Percentiles rank a stretch among this genome's conserved stretches.
Conservation (phyloP, 2,329 filamentous ascomycete genomes). For the Fusarium camptoceras region DNA sequence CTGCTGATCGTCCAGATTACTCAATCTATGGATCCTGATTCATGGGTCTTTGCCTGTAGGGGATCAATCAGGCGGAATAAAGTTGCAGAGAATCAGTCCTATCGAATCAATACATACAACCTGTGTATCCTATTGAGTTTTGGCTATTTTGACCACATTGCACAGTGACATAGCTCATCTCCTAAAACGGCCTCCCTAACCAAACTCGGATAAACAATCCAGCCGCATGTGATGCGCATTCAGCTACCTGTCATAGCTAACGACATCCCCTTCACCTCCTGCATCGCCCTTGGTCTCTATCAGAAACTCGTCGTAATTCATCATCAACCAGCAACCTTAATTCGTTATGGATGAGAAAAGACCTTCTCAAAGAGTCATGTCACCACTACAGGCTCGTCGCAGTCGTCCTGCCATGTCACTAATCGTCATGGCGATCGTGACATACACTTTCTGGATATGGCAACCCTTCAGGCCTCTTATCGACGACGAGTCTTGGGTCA, state of each 20-base stretch:
- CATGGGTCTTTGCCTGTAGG: not conserved
- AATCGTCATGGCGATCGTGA: conserved; percentile 42
- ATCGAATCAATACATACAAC: not conserved
- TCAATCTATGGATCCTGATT: not conserved
- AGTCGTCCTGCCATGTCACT: conserved; percentile 39
- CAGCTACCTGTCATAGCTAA: conserved; percentile 29
- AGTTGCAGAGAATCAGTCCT: not conserved
- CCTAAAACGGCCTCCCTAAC: conserved; percentile 12
- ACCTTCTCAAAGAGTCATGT: conserved; percentile 35
- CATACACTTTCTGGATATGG: conserved; percentile 46
- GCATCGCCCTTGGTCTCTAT: conserved; percentile 14
- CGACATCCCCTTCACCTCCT: conserved; percentile 27
- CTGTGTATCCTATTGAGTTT: not conserved
- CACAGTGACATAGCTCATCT: conserved; percentile 9
- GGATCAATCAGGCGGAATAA: not conserved
- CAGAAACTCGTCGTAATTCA: not conserved
- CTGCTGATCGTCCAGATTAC: not conserved
- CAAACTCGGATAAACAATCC: conserved; percentile 36
- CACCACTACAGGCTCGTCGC: conserved; percentile 43
- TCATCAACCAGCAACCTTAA: not conserved
- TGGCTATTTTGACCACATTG: not conserved
- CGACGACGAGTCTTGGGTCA: conserved; percentile 13
- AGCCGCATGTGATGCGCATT: conserved; percentile 29
- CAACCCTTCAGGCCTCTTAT: conserved; percentile 36
- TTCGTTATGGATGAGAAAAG: conserved; percentile 51